Conservation (phyloP, 495 filamentous ascomycete genomes). For the Entonaema liquescens region DNA sequence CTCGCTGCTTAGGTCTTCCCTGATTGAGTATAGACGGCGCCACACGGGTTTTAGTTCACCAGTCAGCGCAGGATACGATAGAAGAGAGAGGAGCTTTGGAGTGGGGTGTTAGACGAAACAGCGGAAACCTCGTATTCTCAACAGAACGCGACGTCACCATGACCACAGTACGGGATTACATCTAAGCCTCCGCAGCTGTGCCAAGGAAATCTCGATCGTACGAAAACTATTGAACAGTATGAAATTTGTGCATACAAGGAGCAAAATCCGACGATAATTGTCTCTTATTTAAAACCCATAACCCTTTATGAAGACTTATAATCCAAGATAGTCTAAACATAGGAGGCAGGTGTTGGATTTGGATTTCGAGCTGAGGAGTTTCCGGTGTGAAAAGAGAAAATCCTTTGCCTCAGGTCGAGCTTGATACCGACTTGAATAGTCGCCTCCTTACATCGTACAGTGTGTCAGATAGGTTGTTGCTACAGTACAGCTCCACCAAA, state of each 20-base stretch:
- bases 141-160: conserved; percentile 37
- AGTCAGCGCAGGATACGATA: background rate
- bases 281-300: background rate
- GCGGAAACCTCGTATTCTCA: conserved; percentile 39
- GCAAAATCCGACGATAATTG: background rate
- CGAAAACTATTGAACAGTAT: background rate
- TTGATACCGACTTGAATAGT: background rate
- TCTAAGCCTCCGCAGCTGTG: conserved; percentile 13
- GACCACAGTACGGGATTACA: conserved; percentile 23
- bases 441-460: background rate
- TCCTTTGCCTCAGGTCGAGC: background rate
- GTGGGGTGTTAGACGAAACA: conserved; percentile 29
- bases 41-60: background rate
- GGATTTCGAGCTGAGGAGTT: background rate
- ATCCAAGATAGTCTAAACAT: background rate
- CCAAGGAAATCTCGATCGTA: conserved; percentile 26
- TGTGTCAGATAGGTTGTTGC: background rate
- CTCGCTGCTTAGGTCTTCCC: background rate
- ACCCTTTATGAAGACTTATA: background rate
- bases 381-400: background rate
- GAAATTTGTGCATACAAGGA: background rate
- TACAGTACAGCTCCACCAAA: conserved; percentile 22
- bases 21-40: background rate
- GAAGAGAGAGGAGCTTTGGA: background rate
- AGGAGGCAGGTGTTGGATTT: background rate